Evolutionary conservation across 345 rosid species (phyloP).

Genomic region (Brassica rapa): DNA sequence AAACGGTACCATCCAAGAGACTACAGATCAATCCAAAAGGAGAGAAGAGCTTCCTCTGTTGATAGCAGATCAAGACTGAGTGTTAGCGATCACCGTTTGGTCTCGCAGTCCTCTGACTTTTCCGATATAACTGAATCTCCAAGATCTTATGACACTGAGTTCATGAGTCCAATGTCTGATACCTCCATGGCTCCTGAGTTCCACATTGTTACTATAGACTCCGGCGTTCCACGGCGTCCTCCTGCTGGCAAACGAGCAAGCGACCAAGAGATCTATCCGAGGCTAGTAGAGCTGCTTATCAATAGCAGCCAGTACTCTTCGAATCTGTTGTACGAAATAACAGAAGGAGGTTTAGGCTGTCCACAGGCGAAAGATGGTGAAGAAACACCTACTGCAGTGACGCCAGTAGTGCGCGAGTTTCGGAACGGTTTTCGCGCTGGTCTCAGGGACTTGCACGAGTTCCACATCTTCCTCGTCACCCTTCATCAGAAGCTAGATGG

Average conservation of each 20-base stretch:
- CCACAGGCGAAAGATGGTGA: constrained; percentile 50
- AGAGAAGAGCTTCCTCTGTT: constrained; percentile 82
- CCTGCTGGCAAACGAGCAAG: constrained; percentile 96
- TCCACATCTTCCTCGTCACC: constrained; percentile 88
- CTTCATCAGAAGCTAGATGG: constrained; percentile 87
- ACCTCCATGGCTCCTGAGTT: constrained; percentile 51
- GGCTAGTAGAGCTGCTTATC: constrained; percentile 86
- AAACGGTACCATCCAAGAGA: constrained; percentile 72
- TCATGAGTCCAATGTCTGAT: constrained; percentile 56
- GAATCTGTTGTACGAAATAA: constrained; percentile 73
- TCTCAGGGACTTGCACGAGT: constrained; percentile 87
- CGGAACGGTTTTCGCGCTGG: constrained; percentile 88
- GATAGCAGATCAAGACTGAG: constrained; percentile 57
- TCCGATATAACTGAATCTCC: constrained; percentile 72
- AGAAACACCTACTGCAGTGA: constrained; percentile 44
- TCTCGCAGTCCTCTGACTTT: constrained; percentile 63
- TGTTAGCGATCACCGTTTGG: constrained; percentile 49
- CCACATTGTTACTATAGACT: constrained; percentile 85
- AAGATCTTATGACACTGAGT: constrained; percentile 51
- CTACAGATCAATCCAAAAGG: constrained; percentile 77
- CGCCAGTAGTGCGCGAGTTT: constrained; percentile 62
- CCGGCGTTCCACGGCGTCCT: constrained; percentile 96
- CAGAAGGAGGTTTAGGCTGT: constrained; percentile 76
- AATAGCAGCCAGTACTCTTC: constrained; percentile 70
- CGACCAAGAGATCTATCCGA: constrained; percentile 89